Evolutionary conservation across 2,329 filamentous ascomycete genomes (phyloP).

Genomic region (Exophiala spinifera): DNA sequence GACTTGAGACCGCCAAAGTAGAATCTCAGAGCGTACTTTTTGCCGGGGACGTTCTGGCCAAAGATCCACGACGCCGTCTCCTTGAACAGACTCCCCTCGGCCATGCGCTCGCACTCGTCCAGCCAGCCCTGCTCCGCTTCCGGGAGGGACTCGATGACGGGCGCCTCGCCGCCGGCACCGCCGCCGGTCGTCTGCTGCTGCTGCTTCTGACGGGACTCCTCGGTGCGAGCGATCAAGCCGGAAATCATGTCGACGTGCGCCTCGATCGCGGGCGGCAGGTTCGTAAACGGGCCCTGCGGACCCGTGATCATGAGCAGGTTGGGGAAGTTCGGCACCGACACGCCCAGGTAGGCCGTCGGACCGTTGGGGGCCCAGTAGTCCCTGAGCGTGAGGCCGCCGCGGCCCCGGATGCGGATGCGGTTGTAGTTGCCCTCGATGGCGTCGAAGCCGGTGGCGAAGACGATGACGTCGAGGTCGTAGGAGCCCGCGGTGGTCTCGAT

Average conservation of each 20-base stretch:
- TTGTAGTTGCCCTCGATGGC: slow-evolving; percentile 37
- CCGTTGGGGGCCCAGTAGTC: slow-evolving; percentile 34
- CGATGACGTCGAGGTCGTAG: slow-evolving; percentile 41
- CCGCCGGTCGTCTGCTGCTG: no score
- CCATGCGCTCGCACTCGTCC: slow-evolving; percentile 38
- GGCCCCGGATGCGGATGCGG: slow-evolving; percentile 33
- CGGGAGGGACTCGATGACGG: slow-evolving; percentile 48
- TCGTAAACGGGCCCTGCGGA: slow-evolving; percentile 54
- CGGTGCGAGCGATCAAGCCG: slow-evolving; percentile 47
- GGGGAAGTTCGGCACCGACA: slow-evolving; percentile 42
- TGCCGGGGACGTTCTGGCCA: slow-evolving; percentile 55
- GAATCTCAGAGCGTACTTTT: slow-evolving; percentile 33
- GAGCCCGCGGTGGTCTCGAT: slow-evolving; percentile 40
- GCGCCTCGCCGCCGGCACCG: neutral
- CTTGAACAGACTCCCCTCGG: slow-evolving; percentile 42
- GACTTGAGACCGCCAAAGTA: slow-evolving; percentile 26
- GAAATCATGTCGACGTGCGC: slow-evolving; percentile 53
- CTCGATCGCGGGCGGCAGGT: slow-evolving; percentile 55
- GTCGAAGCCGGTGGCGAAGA: slow-evolving; percentile 46
- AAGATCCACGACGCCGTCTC: slow-evolving; percentile 54
- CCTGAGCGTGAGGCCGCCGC: slow-evolving; percentile 31
- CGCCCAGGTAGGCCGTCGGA: slow-evolving; percentile 40
- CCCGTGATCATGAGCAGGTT: slow-evolving; percentile 56
- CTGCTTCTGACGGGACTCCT: slow-evolving; percentile 33
- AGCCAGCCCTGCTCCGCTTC: slow-evolving; percentile 52